Base-by-base conservation (phyloP, 2,329 filamentous ascomycete genomes). In the Cytospora paraplurivora region DNA sequence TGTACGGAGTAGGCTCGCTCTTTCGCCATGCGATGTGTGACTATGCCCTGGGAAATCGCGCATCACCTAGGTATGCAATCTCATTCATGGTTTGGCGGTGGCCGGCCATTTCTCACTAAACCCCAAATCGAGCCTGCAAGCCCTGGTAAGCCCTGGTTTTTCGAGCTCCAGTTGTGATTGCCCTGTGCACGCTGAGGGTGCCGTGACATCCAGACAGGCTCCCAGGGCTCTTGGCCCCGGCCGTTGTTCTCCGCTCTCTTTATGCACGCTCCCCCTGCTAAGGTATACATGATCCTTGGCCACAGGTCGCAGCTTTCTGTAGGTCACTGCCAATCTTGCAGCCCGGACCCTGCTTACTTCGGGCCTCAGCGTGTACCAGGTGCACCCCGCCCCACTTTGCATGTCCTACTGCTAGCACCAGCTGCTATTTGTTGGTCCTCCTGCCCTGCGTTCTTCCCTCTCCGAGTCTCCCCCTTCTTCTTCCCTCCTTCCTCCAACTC, bases 351-450 rank as follows among this genome's bases (percentile, higher is more conserved):
- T 55, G 59, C 50, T n/a, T 27, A 38, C 49, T 41, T 55, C 51
- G 59, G 59, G 52, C 51, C 56, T 55, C 51, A 50, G 59, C 35
- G 44, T 27, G 47, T 32, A 33, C 51, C 33, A 47, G 56, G 33
- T 52, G 8, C 33, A 33, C 51, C 32, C 49, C 57, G 41, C 57
- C 37, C 57, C 57, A 41, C 57, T 41, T 34, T 35, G 34, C 15
- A 59, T 34, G 49, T 33, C 57, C 57, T 19, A 19, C 27, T 57
- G 55, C 55, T 12, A 19, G 54, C n/a, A 15, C 56, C 35, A 55
- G 19, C 56, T 56, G 55, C 58, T 66, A 65, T 66, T 66, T 66
- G 65, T 66, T 66, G 55, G 32, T 58, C 49, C 62, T 59, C 52
- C 34, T 59, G 55, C 62, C 65, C 64, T 33, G 57, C 58, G 19